phyloP scores from a whole-genome alignment of 768 basidiomycete genomes.

The Hericium erinaceus region DNA sequence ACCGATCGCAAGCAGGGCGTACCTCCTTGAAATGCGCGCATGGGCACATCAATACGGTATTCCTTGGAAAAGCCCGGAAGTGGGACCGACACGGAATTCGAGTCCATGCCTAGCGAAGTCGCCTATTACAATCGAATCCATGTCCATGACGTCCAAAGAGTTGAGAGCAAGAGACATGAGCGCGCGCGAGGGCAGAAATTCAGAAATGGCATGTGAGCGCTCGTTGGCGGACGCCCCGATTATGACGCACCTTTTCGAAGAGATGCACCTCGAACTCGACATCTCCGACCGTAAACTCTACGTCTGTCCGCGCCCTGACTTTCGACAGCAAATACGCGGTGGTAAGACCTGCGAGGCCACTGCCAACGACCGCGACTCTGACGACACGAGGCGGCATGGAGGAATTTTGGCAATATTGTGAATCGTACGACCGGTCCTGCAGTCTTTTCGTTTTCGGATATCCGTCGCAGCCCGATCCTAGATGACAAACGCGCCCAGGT shows the following conservation, averaged over 20 bases:
- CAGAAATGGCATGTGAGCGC: too few species aligned
- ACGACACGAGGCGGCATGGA: constrained; percentile 23
- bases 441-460: too few species aligned
- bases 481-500: too few species aligned
- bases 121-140: constrained; percentile 28
- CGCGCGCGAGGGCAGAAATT: not conserved
- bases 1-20: too few species aligned
- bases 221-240: too few species aligned
- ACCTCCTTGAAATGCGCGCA: constrained; percentile 79
- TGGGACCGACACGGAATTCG: constrained; percentile 42
- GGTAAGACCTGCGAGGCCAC: constrained; percentile 66
- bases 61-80: constrained; percentile 27
- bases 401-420: not conserved
- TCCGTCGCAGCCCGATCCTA: too few species aligned
- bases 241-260: constrained; percentile 58
- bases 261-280: constrained; percentile 59
- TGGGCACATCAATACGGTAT: constrained; percentile 67
- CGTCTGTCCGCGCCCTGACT: constrained; percentile 12
- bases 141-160: not conserved
- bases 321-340: constrained; percentile 48
- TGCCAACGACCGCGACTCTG: constrained; percentile 63
- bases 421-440: not conserved
- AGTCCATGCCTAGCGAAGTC: constrained; percentile 57
- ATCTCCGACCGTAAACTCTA: constrained; percentile 14
- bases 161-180: not conserved